Base-by-base conservation (phyloP, 495 filamentous ascomycete species). In the Trichoderma erinaceum region DNA sequence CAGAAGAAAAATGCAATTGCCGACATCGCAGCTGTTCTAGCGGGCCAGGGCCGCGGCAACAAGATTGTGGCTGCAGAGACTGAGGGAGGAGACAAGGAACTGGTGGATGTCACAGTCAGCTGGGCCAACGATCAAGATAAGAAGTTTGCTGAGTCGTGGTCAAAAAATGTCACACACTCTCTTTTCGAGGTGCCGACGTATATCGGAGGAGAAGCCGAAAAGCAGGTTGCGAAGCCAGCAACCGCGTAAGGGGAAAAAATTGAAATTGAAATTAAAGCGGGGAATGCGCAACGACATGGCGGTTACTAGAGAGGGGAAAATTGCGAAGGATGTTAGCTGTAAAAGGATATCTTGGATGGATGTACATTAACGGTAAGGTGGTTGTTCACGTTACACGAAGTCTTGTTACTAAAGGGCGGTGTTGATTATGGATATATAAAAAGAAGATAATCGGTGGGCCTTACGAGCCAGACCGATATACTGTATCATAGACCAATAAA, bases 1-100 rank as follows among this genome's bases (percentile, higher is more conserved):
- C 92, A 97, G 82, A 92, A 89, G 77, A 90, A 90, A n/a, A 96
- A 93, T 74, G 84, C 82, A 13, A 82, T 97, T 23, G 95, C 95
- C 35, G 95, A 99, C 77, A 78, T 98, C 29, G 91, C 95, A 1
- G 87, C 87, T 29, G 89, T 96, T 12, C 79, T 98, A 63, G 75
- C 71, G 6, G 87, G 86, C 10, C 48, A 69, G 0, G 83, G 79
- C 52, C 76, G 78, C 72, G 78, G 78, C 29, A 81, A 82, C 68
- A 78, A 75, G 70, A 81, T 86, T 66, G 75, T 75, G 61, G 73
- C 77, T 35, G 75, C 77, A 35, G 70, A 74, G 35, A 72, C 79
- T 56, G 74, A 78, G 16, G 21, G 38, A 61, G 64, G 69, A 68
- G 64, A 68, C n/a, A 35, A 64, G 41, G 68, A 70, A 66, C 72